A percentile compares a stretch with the other conserved stretches of the same genome.
Conservation (phyloP, 2,329 filamentous ascomycete species). For the Fusarium floridanum region DNA sequence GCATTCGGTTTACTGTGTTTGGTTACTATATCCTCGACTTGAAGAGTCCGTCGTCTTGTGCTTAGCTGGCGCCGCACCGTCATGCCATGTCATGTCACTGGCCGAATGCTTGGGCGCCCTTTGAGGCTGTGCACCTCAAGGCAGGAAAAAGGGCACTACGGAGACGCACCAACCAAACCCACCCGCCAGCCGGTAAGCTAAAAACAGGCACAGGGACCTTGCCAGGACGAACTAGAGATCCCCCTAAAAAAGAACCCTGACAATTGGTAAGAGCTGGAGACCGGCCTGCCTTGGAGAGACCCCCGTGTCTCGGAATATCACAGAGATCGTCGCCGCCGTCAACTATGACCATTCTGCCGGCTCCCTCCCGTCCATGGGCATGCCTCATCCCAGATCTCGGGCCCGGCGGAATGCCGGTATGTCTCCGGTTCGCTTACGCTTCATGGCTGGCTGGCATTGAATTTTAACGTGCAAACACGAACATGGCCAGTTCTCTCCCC, state of each 20-base stretch:
- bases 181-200: slow-evolving; percentile 36
- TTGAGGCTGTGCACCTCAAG: slow-evolving; percentile 36
- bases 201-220: slow-evolving; percentile 35
- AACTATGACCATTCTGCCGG: slow-evolving; percentile 10
- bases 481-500: slow-evolving; percentile 2
- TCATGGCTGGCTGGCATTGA: not conserved
- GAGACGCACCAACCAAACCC: slow-evolving; percentile 11
- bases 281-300: not conserved
- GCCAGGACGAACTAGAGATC: slow-evolving; percentile 29
- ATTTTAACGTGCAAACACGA: slow-evolving; percentile 6
- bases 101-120: slow-evolving; percentile 27
- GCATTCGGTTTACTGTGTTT: not conserved
- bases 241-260: not conserved
- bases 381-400: slow-evolving; percentile 9
- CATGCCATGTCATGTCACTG: slow-evolving; percentile 13
- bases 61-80: slow-evolving; percentile 13
- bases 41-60: not conserved
- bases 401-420: slow-evolving; percentile 8
- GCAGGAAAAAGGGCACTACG: not conserved
- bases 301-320: slow-evolving; percentile 26
- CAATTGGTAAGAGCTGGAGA: not conserved
- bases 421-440: slow-evolving; percentile 23
- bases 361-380: slow-evolving; percentile 24
- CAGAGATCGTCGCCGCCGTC: not conserved
- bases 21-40: not conserved